Percentiles rank a stretch among this genome's conserved stretches.
Evolutionary conservation across 306 rosid species (phyloP).

Genomic region (Quercus glauca): DNA sequence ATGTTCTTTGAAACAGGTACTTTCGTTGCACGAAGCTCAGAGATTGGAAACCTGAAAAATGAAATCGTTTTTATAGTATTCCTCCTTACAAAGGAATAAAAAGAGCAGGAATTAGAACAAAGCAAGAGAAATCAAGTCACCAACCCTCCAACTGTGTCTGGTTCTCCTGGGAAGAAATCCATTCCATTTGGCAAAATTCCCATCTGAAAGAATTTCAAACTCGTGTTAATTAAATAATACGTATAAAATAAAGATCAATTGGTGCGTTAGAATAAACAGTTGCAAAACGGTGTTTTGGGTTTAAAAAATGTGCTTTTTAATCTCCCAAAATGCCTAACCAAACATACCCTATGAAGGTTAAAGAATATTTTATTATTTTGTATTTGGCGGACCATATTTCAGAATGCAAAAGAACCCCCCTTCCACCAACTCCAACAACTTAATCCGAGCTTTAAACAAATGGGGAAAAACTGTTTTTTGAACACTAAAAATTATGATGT

Average conservation of each 20-base stretch:
- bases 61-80: background rate
- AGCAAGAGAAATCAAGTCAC: background rate
- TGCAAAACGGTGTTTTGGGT: too few relatives aligned
- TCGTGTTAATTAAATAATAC: background rate
- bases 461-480: background rate
- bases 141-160: conserved; percentile 20
- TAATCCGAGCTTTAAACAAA: background rate
- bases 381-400: background rate
- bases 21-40: conserved; percentile 27
- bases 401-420: background rate
- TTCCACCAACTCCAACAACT: background rate
- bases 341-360: too few relatives aligned
- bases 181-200: conserved; percentile 1
- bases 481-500: background rate
- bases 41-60: conserved; percentile 49
- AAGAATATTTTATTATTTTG: too few relatives aligned
- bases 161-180: conserved; percentile 10
- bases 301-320: too few relatives aligned
- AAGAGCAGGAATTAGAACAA: background rate
- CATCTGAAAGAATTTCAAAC: conserved; percentile 24
- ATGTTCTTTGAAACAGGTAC: conserved; percentile 42
- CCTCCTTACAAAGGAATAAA: background rate
- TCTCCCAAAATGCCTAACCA: too few relatives aligned
- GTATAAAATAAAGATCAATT: background rate
- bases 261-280: background rate